Percentiles rank a stretch among this genome's conserved stretches.
Evolutionary conservation across 805 yeast species (phyloP).

Genomic region (Kazachstania viticola): DNA sequence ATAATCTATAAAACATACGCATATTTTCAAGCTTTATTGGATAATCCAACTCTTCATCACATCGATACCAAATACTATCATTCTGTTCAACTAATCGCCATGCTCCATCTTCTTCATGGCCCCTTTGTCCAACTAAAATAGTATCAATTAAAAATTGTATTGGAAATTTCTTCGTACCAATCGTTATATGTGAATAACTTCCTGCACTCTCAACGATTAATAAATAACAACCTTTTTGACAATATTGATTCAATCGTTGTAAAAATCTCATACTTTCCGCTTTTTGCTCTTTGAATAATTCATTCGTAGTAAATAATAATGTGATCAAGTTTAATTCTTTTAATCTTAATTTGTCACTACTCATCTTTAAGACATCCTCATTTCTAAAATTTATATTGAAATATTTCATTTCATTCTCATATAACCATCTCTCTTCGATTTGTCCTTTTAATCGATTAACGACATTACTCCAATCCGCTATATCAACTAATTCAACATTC

Average conservation of each 20-base stretch:
- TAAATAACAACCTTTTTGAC: conserved; percentile 46
- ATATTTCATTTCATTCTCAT: conserved; percentile 24
- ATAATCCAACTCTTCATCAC: conserved; percentile 41
- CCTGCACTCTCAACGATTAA: conserved; percentile 84
- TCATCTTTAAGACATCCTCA: conserved; percentile 29
- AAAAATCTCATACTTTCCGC: conserved; percentile 49
- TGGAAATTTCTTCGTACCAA: conserved; percentile 72
- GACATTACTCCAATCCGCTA: conserved; percentile 64
- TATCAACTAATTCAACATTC: conserved; percentile 51
- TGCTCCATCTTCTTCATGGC: conserved; percentile 34
- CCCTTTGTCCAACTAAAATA: conserved; percentile 44
- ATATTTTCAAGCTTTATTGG: conserved; percentile 70
- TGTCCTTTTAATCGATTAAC: conserved; percentile 34
- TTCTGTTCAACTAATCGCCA: conserved; percentile 59
- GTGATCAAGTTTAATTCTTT: conserved; percentile 44
- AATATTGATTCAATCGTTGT: conserved; percentile 37
- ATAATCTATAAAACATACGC: conserved; percentile 75
- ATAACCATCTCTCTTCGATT: conserved; percentile 44
- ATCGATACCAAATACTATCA: conserved; percentile 77
- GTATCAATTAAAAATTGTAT: conserved; percentile 72
- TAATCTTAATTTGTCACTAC: conserved; percentile 18
- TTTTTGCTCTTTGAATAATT: conserved; percentile 60
- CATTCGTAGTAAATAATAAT: conserved; percentile 76
- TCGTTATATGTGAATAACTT: conserved; percentile 66
- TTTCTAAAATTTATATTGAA: conserved; percentile 26